Base-by-base conservation (phyloP, 225 moss, liverwort and hornwort genomes). In the Physcomitrium patens region DNA sequence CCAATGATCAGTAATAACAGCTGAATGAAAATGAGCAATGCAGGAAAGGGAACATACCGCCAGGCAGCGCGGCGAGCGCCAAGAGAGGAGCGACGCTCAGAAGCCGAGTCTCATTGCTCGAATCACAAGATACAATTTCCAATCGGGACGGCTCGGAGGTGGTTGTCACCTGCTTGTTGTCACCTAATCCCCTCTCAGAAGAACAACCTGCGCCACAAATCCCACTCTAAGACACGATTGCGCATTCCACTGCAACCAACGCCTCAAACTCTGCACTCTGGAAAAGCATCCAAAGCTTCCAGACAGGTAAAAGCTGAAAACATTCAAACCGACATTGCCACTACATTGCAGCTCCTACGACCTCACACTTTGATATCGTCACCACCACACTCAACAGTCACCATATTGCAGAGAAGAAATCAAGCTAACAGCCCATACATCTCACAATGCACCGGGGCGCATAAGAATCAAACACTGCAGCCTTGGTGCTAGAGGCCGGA, bases 41-140 rank as follows among this genome's bases (percentile, higher is more conserved):
- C 17, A 17, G 28, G 37, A 50, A 57, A 58, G 67, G 65, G 73
- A 41, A 58, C 52, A 46, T 85, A 78, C 81, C 78, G 31, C 78
- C 81, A 58, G 84, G 84, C 51, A 81, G 67, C 45, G 78, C 70
- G n/a, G 78, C 81, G 23, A 85, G 81, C 55, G 78, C 78, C 18
- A 81, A 14, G 46, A 81, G 42, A 59, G 84, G 69, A 48, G 63
- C 49, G 16, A 57, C 57, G 37, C 57, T 80, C 65, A 80, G 47
- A 18, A 75, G 75, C 47, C 70, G 75, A 20, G 70, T 80, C 46
- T 75, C 80, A n/a, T 64, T 80, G 19, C 70, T 59, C 31, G 50
- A n/a, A 75, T 18, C 46, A 19, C 44, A 5, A 7, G 67, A 12
- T 12, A 11, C 3, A 42, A 22, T 26, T 44, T 52, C 53, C 50